Conservation (phyloP, 495 filamentous ascomycete species). For the Penicillium paradoxum region DNA sequence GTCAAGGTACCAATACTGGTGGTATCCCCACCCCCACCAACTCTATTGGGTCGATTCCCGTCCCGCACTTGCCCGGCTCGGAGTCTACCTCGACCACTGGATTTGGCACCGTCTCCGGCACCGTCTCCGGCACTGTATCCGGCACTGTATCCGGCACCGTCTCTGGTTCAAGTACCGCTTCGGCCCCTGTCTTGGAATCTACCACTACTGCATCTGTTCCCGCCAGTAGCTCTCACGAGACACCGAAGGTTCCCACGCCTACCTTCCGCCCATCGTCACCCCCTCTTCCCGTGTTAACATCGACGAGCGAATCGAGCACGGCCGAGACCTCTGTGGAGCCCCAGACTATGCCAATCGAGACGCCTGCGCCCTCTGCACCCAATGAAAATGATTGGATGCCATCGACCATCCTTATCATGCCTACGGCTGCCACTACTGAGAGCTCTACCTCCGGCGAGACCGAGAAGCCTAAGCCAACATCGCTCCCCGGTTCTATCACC, state of each 20-base stretch:
- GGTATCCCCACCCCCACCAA: conserved; percentile 23
- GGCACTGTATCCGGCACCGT: conserved; percentile 1
- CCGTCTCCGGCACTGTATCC: no score
- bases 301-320: conserved; percentile 4
- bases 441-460: conserved; percentile 31
- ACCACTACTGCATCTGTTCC: conserved; percentile 9
- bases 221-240: conserved; percentile 6
- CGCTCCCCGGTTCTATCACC: conserved; percentile 69
- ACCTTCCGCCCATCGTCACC: conserved; percentile 19
- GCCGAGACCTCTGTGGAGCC: conserved; percentile 23
- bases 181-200: conserved; percentile 13
- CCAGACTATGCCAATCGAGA: conserved; percentile 16
- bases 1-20: conserved; percentile 23
- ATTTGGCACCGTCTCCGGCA: conserved; percentile 3
- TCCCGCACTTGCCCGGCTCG: conserved; percentile 15
- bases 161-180: conserved; percentile 14
- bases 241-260: conserved; percentile 10
- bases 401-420: conserved; percentile 23
- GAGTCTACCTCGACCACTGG: conserved; percentile 4
- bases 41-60: conserved; percentile 20
- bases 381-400: conserved; percentile 25
- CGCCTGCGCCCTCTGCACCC: conserved; percentile 10
- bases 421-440: conserved; percentile 22
- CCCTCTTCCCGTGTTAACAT: conserved; percentile 11
- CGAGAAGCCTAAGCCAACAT: conserved; percentile 39